Percentiles rank a stretch among this genome's conserved stretches.
phyloP scores from a whole-genome alignment of 1,284 basidiomycete genomes.

The Ganoderma meredithae region DNA sequence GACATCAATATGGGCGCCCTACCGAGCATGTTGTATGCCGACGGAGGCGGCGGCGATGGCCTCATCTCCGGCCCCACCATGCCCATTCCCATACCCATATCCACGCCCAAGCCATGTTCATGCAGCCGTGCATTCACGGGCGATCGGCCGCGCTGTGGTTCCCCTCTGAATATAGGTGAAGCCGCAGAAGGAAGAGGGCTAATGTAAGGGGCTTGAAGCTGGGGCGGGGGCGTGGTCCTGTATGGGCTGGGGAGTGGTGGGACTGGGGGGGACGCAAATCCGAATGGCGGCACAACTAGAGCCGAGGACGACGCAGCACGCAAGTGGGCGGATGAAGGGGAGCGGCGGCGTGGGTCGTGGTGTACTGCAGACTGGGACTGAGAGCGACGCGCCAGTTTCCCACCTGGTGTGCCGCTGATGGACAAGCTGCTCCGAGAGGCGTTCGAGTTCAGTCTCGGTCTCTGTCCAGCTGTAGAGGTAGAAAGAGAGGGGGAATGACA shows the following conservation, averaged over 20 bases:
- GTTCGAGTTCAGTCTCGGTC: conserved; percentile 13
- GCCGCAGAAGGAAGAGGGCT: background rate
- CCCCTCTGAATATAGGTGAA: background rate
- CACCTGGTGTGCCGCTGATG: conserved; percentile 16
- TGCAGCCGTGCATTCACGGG: background rate
- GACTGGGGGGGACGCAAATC: background rate
- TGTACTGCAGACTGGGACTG: conserved; percentile 28
- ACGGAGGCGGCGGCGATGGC: conserved; percentile 5
- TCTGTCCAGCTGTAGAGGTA: conserved; percentile 9
- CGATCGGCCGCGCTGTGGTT: background rate
- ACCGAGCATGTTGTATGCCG: conserved; percentile 3
- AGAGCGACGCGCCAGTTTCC: conserved; percentile 24
- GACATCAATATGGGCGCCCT: background rate
- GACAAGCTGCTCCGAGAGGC: conserved; percentile 27
- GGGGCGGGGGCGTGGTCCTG: background rate
- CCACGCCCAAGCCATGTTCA: background rate
- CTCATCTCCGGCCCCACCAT: background rate
- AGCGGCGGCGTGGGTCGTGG: conserved; percentile 22
- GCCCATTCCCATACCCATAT: background rate
- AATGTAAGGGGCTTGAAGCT: background rate
- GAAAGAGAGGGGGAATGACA: conserved; percentile 3
- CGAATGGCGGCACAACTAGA: background rate
- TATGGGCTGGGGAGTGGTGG: background rate
- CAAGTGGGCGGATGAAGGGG: conserved; percentile 12
- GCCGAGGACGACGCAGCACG: conserved; percentile 2